phyloP scores from a whole-genome alignment of 169 alveolate species.

The Cyclospora cayetanensis region DNA sequence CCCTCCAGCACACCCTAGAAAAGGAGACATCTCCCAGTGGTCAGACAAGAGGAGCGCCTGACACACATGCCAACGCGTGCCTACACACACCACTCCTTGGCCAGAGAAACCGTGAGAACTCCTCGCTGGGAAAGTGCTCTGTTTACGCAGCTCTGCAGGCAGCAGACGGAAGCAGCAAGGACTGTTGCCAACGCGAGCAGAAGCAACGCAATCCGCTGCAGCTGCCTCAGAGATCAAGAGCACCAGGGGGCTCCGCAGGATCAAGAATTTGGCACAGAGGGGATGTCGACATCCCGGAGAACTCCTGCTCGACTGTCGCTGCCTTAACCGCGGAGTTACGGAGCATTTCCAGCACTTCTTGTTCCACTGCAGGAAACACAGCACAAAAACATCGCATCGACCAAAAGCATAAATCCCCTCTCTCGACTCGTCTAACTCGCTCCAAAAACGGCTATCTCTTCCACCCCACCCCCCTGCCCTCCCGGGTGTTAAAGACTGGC shows the following conservation, averaged over 20 bases:
- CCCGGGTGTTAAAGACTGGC: no score
- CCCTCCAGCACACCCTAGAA: no score
- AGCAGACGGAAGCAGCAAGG: no score
- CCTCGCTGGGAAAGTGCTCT: no score
- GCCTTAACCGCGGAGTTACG: background rate
- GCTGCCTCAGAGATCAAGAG: conserved; percentile 29
- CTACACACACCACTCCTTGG: no score
- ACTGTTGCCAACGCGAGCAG: background rate
- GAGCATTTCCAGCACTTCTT: conserved; percentile 55
- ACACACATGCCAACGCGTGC: no score
- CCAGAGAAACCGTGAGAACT: no score
- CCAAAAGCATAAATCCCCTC: background rate
- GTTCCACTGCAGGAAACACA: conserved; percentile 32
- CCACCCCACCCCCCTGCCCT: no score
- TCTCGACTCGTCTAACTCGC: background rate
- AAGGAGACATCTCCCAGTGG: no score
- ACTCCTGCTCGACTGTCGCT: background rate
- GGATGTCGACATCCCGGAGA: background rate
- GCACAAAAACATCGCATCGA: background rate
- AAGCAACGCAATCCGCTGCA: background rate
- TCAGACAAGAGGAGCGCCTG: no score
- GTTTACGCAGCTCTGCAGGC: no score
- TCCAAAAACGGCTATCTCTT: no score
- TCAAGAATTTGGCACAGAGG: conserved; percentile 4
- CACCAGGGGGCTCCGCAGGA: background rate